Base-by-base conservation (phyloP, 2,329 filamentous ascomycete genomes). In the Pseudogymnoascus sp. region DNA sequence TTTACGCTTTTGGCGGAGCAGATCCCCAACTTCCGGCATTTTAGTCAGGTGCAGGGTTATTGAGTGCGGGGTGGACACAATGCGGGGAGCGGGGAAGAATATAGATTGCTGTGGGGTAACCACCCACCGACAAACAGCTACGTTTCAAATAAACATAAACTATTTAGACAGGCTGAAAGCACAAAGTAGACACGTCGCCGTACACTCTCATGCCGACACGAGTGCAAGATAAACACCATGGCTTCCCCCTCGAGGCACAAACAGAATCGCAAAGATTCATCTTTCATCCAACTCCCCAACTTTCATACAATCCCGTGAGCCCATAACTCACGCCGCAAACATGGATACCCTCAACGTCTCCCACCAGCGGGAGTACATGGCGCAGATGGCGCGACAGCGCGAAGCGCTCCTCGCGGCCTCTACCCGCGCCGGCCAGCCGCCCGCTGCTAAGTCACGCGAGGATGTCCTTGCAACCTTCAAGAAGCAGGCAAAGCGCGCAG, bases 81-180 rank as follows among this genome's bases (percentile, higher is more conserved):
- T 54, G 26, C 47, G 47, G 47, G 47, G 47, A 33, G 47, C 47
- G 47, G 47, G 15, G 47, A 54, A 31, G 13, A 54, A 54, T 21
- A 54, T 54, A 33, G 47, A 54, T 54, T 54, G 47, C 26, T 54
- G 47, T 54, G 47, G 47, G 26, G 47, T 54, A 26, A 33, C 40
- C n/a, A 54, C 26, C 47, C 8, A 54, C 29, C 6, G 47, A 8
- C 47, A 17, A 54, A 33, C 35, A 31, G 9, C 26, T 54, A 54
- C 47, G 47, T 54, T 54, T 54, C 47, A 54, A 1, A 7, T 54
- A 33, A 54, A 54, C 29, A 50, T n/a, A 54, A 31, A 33, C 9
- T 54, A 54, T 54, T 33, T 54, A 2, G 47, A 54, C 47, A 54
- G 47, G 11, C 47, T 54, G 47, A 54, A 54, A 33, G 7, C 44